These are phyloP conservation scores for Anisodus tanguticus DNA, from an alignment of 257 asterid genomes.

Conservation along the genomic window DNA sequence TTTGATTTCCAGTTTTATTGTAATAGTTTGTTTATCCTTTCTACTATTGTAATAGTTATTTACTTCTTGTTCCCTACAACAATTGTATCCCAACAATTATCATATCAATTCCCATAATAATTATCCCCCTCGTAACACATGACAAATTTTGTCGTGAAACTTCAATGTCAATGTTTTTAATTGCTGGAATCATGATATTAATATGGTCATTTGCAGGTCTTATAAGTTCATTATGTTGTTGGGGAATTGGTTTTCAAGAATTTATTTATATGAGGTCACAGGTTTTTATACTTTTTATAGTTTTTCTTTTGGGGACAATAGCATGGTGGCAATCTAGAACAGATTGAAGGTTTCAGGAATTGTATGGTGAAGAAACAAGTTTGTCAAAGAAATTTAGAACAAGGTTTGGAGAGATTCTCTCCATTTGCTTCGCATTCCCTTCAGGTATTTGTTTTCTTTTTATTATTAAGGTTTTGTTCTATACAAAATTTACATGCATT, in stretches of 20 bases:
- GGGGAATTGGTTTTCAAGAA: not conserved
- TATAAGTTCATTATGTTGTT: constrained; percentile 21
- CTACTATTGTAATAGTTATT: too few species aligned
- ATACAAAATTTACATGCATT: not conserved
- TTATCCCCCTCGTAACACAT: not conserved
- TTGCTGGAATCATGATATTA: constrained; percentile 26
- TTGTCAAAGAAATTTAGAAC: constrained; percentile 16
- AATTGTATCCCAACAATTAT: not conserved
- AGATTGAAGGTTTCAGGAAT: not conserved
- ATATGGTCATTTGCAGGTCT: constrained; percentile 21
- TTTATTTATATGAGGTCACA: constrained; percentile 20
- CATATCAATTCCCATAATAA: constrained; percentile 13
- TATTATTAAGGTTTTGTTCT: too few species aligned
- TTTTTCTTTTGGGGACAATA: constrained; percentile 13
- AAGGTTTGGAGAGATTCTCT: constrained; percentile 11
- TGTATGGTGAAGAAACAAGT: constrained; percentile 21
- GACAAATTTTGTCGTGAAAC: constrained; percentile 18
- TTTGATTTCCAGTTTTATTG: too few species aligned
- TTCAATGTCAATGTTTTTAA: constrained; percentile 12
- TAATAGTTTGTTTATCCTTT: too few species aligned
- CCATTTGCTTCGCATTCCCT: constrained; percentile 11
- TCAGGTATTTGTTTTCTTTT: constrained; percentile 7
- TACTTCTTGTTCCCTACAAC: too few species aligned
- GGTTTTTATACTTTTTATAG: constrained; percentile 22
- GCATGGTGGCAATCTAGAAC: constrained; percentile 29